Evolutionary conservation across 345 rosid genomes (phyloP).

Genomic region (Corchorus olitorius): DNA sequence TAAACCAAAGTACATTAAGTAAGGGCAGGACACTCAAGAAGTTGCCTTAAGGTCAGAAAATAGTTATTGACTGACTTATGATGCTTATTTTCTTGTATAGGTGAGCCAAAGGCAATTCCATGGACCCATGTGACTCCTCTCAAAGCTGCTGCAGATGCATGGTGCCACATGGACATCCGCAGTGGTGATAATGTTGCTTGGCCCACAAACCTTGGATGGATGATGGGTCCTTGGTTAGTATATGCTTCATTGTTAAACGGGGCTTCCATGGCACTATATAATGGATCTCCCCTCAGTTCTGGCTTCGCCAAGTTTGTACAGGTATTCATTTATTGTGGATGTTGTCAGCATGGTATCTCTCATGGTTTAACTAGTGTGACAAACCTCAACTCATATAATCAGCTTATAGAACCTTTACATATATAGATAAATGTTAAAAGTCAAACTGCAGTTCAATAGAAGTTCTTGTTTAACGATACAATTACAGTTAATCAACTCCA

Average conservation of each 20-base stretch:
- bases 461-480: neutral
- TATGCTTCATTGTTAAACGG: constrained; percentile 90
- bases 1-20: neutral
- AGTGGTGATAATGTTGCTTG: constrained; percentile 80
- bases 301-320: constrained; percentile 94
- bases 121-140: constrained; percentile 79
- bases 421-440: neutral
- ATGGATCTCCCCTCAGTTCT: constrained; percentile 90
- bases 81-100: constrained; percentile 47
- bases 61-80: constrained; percentile 2
- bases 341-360: neutral
- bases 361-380: neutral
- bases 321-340: constrained; percentile 40
- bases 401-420: constrained; percentile 9
- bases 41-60: neutral
- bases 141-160: constrained; percentile 97
- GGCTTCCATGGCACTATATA: constrained; percentile 84
- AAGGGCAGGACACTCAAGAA: neutral
- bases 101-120: constrained; percentile 98
- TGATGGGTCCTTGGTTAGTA: constrained; percentile 99
- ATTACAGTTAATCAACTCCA: neutral
- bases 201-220: constrained; percentile 99
- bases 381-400: neutral
- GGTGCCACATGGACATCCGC: constrained; percentile 96
- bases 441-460: neutral